Base-by-base conservation (phyloP, 2,329 filamentous ascomycete species). In the Colletotrichum theobromicola region DNA sequence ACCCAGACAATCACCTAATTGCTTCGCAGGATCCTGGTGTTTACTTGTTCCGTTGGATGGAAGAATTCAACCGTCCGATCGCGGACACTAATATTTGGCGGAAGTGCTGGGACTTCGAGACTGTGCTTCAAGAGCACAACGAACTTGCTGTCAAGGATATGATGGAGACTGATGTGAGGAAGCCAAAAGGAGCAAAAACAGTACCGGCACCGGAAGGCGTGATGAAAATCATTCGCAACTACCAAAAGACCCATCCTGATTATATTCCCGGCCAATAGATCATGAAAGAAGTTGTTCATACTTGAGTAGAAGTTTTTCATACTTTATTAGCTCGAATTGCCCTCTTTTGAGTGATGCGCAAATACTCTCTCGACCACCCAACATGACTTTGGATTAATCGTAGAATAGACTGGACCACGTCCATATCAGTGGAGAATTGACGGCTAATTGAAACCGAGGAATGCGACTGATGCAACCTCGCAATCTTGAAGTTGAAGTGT, bases 71-170 rank as follows among this genome's bases (percentile, higher is more conserved):
- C 53, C 50, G 61, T 5, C 68, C 68, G 8, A 66, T 71, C 4
- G 61, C 61, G 2, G 61, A 71, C 9, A 66, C 68, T 1, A 71
- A 71, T 24, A 71, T 71, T 13, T 71, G 61, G 68, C 68, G 68
- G 18, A 65, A 71, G 28, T 71, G 61, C 8, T 66, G 61, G 61
- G 62, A 71, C 8, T 71, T 71, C 4, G 68, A 71, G 15, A 66
- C 32, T 4, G 50, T 71, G 4, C 18, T 71, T 5, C 50, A 71
- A n/a, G 61, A 66, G n/a, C 67, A 70, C 5, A 65, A 57, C 32
- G 60, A 70, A 8, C 37, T 55, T n/a, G 67, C 67, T 1, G 46
- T 70, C 15, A 55, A 65, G 18, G 67, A 70, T 9, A 58, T 70
- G 32, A 34, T 64, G 4, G 67, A 70, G 21, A 65, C 32, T 3